phyloP scores from a whole-genome alignment of 1,284 basidiomycete species.

The Papiliotrema fonsecae region DNA sequence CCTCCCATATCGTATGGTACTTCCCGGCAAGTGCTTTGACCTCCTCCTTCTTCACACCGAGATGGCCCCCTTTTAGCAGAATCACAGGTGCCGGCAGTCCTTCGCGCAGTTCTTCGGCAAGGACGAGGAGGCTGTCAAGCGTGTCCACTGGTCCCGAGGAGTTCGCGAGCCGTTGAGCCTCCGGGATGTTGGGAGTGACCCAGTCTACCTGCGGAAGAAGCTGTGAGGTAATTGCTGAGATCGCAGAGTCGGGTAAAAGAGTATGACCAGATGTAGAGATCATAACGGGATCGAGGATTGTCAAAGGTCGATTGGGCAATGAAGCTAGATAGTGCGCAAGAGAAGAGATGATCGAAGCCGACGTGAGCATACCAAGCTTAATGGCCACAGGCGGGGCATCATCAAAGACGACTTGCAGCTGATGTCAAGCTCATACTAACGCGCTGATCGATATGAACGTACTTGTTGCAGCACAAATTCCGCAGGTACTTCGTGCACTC shows the following conservation, averaged over 20 bases:
- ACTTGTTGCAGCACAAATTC: slow-evolving; percentile 70
- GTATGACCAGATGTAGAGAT: slow-evolving; percentile 87
- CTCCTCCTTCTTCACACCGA: slow-evolving; percentile 53
- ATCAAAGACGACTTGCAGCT: slow-evolving; percentile 69
- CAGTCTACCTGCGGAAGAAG: slow-evolving; percentile 69
- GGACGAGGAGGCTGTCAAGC: slow-evolving; percentile 62
- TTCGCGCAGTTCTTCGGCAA: slow-evolving; percentile 55
- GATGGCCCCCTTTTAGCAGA: slow-evolving; percentile 85
- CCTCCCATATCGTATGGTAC: slow-evolving; percentile 17
- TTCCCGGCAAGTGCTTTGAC: slow-evolving; percentile 37
- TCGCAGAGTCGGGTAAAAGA: slow-evolving; percentile 64
- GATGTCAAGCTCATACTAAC: too few relatives aligned
- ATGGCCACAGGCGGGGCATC: slow-evolving; percentile 72
- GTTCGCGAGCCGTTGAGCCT: slow-evolving; percentile 59
- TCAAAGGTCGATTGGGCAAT: slow-evolving; percentile 46
- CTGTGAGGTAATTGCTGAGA: slow-evolving; percentile 58
- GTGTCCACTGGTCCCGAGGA: slow-evolving; percentile 47
- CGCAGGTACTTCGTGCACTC: slow-evolving; percentile 60
- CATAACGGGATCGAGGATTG: slow-evolving; percentile 86
- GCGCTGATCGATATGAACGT: background rate
- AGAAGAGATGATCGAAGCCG: slow-evolving; percentile 44
- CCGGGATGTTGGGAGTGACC: slow-evolving; percentile 82
- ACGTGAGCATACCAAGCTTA: slow-evolving; percentile 85
- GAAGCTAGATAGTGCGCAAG: slow-evolving; percentile 39
- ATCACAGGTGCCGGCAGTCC: slow-evolving; percentile 58